Conservation (phyloP, 2,329 filamentous ascomycete species). For the Pseudogymnoascus sp. region DNA sequence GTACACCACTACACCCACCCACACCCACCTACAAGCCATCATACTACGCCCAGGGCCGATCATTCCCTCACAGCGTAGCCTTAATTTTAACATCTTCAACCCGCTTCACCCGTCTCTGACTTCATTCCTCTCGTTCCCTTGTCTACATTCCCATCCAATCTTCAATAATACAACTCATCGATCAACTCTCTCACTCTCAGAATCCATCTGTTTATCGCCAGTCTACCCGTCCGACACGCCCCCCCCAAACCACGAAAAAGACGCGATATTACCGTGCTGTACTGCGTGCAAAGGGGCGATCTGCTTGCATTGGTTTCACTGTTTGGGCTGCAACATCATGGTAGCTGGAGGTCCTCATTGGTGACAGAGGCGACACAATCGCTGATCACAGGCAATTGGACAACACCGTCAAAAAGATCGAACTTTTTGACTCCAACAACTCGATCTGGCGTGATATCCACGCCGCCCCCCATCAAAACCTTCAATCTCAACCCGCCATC, state of each 20-base stretch:
- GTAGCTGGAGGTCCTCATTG: conserved; percentile 35
- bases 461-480: not conserved
- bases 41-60: conserved; percentile 7
- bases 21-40: not conserved
- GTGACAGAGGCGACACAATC: conserved; percentile 28
- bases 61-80: not conserved
- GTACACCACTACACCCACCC: too few relatives aligned
- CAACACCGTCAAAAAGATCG: not conserved
- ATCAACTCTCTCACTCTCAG: not conserved
- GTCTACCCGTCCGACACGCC: not conserved
- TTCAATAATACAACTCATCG: not conserved
- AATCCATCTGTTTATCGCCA: not conserved
- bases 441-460: conserved; percentile 1
- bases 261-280: not conserved
- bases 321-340: conserved; percentile 33
- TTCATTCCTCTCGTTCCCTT: not conserved
- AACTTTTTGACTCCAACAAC: not conserved
- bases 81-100: conserved; percentile 10
- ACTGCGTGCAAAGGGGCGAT: not conserved
- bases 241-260: not conserved
- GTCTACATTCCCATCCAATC: not conserved
- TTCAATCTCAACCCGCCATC: not conserved
- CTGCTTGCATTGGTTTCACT: conserved; percentile 7
- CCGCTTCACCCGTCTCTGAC: not conserved
- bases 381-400: conserved; percentile 15